These are phyloP conservation scores for Nemophila menziesii DNA, from an alignment of 257 asterid genomes.

Conservation along the genomic window DNA sequence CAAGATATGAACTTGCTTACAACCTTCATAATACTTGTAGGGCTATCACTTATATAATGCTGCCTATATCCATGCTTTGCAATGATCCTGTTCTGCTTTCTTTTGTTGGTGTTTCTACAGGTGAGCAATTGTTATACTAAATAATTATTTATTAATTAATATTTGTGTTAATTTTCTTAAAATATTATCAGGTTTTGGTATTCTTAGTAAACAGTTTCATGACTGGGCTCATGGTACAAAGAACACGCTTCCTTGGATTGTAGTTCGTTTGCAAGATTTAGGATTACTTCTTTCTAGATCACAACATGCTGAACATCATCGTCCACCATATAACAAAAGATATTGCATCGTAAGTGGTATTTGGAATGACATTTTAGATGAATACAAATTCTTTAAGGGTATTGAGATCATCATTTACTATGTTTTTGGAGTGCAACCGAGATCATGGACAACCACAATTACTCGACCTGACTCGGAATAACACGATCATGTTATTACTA, in stretches of 20 bases:
- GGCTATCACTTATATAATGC: conserved; percentile 37
- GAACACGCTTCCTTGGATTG: conserved; percentile 50
- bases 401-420: conserved; percentile 56
- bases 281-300: conserved; percentile 53
- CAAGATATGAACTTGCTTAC: conserved; percentile 68
- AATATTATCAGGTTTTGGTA: conserved; percentile 60
- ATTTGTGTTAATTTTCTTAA: conserved; percentile 6
- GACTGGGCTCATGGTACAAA: conserved; percentile 75
- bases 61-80: conserved; percentile 30
- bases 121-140: too few species aligned
- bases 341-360: conserved; percentile 83
- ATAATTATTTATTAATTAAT: too few species aligned
- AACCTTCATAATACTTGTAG: conserved; percentile 46
- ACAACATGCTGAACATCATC: conserved; percentile 77
- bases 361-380: conserved; percentile 51
- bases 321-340: conserved; percentile 55
- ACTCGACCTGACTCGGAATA: too few species aligned
- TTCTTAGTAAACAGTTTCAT: conserved; percentile 78
- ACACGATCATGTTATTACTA: too few species aligned
- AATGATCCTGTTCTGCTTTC: conserved; percentile 32
- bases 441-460: too few species aligned
- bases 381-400: conserved; percentile 34
- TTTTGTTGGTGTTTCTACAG: conserved; percentile 46
- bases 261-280: conserved; percentile 59
- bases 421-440: conserved; percentile 52